Percentiles rank a stretch among this genome's conserved stretches.
Conservation (phyloP, 441 rosid genomes). For the Gossypium gossypioides region DNA sequence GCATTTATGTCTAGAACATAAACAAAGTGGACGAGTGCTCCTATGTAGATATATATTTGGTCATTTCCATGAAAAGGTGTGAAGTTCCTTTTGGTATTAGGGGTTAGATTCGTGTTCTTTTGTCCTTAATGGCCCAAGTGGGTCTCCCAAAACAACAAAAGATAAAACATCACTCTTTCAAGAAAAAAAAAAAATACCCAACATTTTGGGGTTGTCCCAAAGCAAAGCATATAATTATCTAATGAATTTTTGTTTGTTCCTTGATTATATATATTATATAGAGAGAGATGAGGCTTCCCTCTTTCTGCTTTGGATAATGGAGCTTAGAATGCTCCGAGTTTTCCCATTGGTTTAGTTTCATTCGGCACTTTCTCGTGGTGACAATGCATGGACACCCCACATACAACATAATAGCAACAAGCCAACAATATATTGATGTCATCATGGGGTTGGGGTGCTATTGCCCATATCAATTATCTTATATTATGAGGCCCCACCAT, state of each 20-base stretch:
- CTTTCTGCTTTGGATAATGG: neutral
- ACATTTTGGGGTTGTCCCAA: constrained; percentile 14
- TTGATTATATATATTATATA: constrained; percentile 5
- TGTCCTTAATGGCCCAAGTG: constrained; percentile 24
- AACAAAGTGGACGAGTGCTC: constrained; percentile 14
- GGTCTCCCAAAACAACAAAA: neutral
- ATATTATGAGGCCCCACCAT: neutral
- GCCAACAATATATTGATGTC: neutral
- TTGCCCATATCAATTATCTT: neutral
- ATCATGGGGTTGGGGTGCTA: neutral
- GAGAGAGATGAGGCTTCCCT: neutral
- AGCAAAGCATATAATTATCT: neutral
- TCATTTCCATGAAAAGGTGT: constrained; percentile 33
- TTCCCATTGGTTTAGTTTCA: neutral
- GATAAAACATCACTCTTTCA: neutral
- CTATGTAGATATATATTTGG: constrained; percentile 24
- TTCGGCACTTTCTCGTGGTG: neutral
- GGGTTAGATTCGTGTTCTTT: constrained; percentile 29
- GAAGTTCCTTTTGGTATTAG: constrained; percentile 34
- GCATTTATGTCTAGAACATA: constrained; percentile 15
- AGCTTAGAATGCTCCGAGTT: neutral
- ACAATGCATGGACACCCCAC: neutral
- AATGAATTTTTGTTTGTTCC: neutral
- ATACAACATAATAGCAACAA: neutral
- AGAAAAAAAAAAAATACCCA: neutral